These are phyloP conservation scores for Sophora flavescens DNA, from an alignment of 306 rosid genomes.

Conservation along the genomic window DNA sequence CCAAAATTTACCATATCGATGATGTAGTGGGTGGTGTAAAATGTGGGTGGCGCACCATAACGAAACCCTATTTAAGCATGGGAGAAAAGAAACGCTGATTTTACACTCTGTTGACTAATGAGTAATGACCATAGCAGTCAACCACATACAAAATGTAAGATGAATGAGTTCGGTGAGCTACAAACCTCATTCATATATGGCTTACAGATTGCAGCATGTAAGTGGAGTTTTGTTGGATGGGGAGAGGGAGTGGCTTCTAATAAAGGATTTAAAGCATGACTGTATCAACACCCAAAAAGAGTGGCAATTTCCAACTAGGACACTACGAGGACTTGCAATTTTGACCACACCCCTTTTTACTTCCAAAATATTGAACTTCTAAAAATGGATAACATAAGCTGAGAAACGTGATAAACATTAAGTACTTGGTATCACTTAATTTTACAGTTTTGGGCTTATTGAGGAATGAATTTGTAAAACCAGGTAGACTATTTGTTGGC, in stretches of 20 bases:
- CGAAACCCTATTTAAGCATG: neutral
- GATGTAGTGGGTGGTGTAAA: no score
- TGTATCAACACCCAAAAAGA: neutral
- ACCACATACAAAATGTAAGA: slow-evolving; percentile 21
- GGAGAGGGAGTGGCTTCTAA: neutral
- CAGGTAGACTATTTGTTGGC: slow-evolving; percentile 39
- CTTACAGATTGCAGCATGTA: neutral
- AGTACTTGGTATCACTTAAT: neutral
- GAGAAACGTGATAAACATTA: neutral
- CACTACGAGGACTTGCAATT: neutral
- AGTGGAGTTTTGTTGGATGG: neutral
- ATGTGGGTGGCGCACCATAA: no score
- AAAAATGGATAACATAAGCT: neutral
- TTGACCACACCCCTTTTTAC: neutral
- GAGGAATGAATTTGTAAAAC: neutral
- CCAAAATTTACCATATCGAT: no score
- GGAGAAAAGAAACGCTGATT: neutral
- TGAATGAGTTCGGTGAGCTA: slow-evolving; percentile 47
- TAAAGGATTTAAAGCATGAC: neutral
- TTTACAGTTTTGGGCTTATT: neutral
- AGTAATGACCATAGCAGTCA: neutral
- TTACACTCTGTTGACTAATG: slow-evolving; percentile 16
- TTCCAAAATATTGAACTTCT: neutral
- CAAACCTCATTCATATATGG: neutral
- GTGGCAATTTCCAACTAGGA: neutral